These are phyloP conservation scores for Pseudogymnoascus sp. DNA, from an alignment of 2,329 filamentous ascomycete species.

Conservation along the genomic window DNA sequence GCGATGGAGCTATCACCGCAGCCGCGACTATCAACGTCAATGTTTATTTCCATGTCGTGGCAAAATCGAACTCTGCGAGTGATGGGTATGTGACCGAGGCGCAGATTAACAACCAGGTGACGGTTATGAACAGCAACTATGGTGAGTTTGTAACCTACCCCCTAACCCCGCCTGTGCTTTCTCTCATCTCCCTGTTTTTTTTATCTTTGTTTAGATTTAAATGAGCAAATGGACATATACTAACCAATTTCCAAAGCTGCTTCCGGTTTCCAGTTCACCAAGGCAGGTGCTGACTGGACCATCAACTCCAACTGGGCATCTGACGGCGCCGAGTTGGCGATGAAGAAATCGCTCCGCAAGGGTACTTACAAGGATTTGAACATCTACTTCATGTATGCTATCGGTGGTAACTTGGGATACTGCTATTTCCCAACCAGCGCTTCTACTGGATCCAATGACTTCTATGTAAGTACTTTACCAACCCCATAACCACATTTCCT, in stretches of 20 bases:
- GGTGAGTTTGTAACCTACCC: conserved; percentile 2
- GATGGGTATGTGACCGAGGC: conserved; percentile 24
- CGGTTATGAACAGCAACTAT: conserved; percentile 17
- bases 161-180: background rate
- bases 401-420: conserved; percentile 21
- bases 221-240: background rate
- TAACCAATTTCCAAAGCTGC: conserved; percentile 19
- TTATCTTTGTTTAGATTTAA: conserved; percentile 1
- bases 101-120: conserved; percentile 23
- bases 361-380: conserved; percentile 29
- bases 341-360: conserved; percentile 40
- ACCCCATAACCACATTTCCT: background rate
- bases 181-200: background rate
- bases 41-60: conserved; percentile 31
- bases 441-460: conserved; percentile 27
- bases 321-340: conserved; percentile 32
- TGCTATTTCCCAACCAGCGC: conserved; percentile 22
- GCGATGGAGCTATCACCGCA: conserved; percentile 11
- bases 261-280: conserved; percentile 27
- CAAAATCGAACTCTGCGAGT: conserved; percentile 17
- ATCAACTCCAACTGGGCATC: conserved; percentile 28
- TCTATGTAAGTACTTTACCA: conserved; percentile 21
- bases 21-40: conserved; percentile 23
- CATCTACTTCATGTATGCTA: conserved; percentile 26
- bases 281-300: conserved; percentile 26